Evolutionary conservation across 1,284 basidiomycete species (phyloP).

Genomic region (Ganoderma multipileum): DNA sequence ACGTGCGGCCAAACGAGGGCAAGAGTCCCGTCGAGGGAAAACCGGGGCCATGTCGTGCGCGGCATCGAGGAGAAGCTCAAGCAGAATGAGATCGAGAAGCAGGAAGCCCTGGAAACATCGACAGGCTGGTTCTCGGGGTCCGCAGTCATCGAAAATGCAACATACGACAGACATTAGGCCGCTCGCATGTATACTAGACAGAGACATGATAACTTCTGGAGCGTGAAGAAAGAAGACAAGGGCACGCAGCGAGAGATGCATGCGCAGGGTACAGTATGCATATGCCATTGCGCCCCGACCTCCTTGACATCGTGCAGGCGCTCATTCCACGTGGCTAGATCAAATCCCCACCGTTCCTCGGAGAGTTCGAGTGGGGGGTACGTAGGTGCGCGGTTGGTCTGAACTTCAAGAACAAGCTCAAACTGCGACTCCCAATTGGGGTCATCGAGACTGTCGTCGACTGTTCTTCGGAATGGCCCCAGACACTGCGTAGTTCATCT

Average conservation of each 20-base stretch:
- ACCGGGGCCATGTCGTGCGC: background rate
- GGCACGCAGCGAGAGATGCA: background rate
- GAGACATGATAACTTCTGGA: background rate
- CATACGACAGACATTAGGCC: background rate
- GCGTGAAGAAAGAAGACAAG: background rate
- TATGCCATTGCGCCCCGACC: too few relatives aligned
- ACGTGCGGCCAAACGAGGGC: background rate
- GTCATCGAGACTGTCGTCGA: background rate
- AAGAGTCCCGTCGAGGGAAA: background rate
- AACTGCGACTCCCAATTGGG: background rate
- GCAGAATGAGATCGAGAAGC: background rate
- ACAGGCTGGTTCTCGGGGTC: slow-evolving; percentile 27
- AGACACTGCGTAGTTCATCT: background rate
- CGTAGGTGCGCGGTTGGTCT: too few relatives aligned
- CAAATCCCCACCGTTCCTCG: too few relatives aligned
- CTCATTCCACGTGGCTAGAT: background rate
- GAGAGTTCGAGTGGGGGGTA: too few relatives aligned
- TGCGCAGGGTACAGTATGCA: too few relatives aligned
- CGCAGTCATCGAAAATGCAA: background rate
- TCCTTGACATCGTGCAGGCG: background rate
- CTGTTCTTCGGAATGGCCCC: background rate
- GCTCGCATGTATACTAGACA: background rate
- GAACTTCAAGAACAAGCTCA: too few relatives aligned
- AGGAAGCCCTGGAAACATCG: background rate
- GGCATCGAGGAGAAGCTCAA: slow-evolving; percentile 4